Conservation (phyloP, 2,329 filamentous ascomycete genomes). For the Raffaelea albimanens region DNA sequence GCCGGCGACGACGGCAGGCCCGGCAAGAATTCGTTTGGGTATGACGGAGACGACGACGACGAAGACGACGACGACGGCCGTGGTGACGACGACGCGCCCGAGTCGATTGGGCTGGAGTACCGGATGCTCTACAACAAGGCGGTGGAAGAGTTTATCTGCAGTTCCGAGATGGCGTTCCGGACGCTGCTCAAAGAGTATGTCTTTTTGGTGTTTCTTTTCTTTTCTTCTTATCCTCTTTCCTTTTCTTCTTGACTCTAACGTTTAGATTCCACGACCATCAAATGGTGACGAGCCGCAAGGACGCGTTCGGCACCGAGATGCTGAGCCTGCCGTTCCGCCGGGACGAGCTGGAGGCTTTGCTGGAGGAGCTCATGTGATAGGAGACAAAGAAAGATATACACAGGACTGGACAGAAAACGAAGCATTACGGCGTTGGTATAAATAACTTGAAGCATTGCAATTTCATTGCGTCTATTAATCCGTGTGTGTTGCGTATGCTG, state of each 20-base stretch:
- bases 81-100: conserved; percentile 32
- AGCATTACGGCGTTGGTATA: no score
- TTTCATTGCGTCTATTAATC: no score
- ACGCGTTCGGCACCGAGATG: conserved; percentile 75
- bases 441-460: no score
- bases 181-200: conserved; percentile 83
- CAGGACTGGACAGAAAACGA: no score
- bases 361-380: conserved; percentile 59
- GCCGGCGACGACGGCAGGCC: conserved; percentile 56
- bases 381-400: no score
- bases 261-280: conserved; percentile 86
- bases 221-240: conserved; percentile 9
- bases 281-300: conserved; percentile 85
- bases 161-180: conserved; percentile 90
- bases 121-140: conserved; percentile 89
- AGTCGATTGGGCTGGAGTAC: conserved; percentile 74
- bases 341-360: conserved; percentile 78
- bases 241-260: conserved; percentile 14
- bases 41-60: conserved; percentile 55
- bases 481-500: no score
- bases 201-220: conserved; percentile 9
- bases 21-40: no score
- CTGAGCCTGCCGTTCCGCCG: conserved; percentile 76
- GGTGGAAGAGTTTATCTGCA: conserved; percentile 93
- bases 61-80: conserved; percentile 39